Evolutionary conservation across 805 yeast species (phyloP).

Genomic region (Pichia gijzeniarum): DNA sequence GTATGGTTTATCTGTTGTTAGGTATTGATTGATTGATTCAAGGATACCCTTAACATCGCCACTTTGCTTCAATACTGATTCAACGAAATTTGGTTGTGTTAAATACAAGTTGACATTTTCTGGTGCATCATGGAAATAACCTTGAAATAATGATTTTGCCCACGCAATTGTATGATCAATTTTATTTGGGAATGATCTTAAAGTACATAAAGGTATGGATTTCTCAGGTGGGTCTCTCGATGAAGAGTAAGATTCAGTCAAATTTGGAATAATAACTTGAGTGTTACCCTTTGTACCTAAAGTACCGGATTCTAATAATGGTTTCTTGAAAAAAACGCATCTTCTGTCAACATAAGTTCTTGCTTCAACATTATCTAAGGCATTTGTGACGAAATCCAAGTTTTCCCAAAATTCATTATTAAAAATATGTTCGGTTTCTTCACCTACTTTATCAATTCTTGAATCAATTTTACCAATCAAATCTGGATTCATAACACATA

Average conservation of each 20-base stretch:
- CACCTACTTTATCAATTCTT: constrained; percentile 81
- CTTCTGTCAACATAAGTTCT: constrained; percentile 96
- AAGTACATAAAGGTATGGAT: constrained; percentile 93
- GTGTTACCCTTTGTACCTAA: constrained; percentile 98
- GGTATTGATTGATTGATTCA: constrained; percentile 69
- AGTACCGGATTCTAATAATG: constrained; percentile 93
- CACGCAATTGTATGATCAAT: constrained; percentile 99
- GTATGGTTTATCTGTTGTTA: constrained; percentile 70
- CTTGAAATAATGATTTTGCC: constrained; percentile 95
- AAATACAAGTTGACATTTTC: constrained; percentile 89
- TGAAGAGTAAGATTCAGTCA: constrained; percentile 94
- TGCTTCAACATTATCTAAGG: constrained; percentile 96
- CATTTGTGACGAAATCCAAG: constrained; percentile 89
- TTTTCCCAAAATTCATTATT: constrained; percentile 78
- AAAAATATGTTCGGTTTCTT: constrained; percentile 85
- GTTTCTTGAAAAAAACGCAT: constrained; percentile 86
- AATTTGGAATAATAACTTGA: constrained; percentile 87
- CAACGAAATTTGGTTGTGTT: constrained; percentile 88
- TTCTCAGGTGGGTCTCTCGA: constrained; percentile 99
- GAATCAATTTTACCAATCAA: constrained; percentile 70
- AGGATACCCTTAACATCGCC: constrained; percentile 86
- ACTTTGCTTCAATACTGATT: constrained; percentile 82
- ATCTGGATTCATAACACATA: constrained; percentile 77
- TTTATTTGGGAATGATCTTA: constrained; percentile 95
- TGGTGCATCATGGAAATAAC: constrained; percentile 83